phyloP scores from a whole-genome alignment of 2,329 filamentous ascomycete genomes.

The Ramularia endophylla region DNA sequence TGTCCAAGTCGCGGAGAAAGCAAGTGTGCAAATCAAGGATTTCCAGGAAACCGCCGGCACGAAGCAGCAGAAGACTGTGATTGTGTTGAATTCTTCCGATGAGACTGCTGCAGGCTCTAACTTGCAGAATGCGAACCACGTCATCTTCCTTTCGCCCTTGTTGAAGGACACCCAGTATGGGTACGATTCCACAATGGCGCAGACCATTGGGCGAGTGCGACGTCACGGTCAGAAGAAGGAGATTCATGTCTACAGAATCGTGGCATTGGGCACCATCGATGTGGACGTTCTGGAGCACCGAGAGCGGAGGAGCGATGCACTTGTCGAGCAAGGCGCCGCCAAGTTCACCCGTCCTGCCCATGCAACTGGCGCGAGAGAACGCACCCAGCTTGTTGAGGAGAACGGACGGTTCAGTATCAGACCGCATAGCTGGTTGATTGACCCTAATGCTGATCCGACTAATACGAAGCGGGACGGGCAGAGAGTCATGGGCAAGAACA shows the following conservation, averaged over 20 bases:
- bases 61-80: constrained; percentile 38
- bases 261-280: constrained; percentile 66
- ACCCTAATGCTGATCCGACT: constrained; percentile 7
- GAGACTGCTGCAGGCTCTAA: constrained; percentile 57
- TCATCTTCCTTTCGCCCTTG: constrained; percentile 57
- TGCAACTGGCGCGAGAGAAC: constrained; percentile 20
- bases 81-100: constrained; percentile 53
- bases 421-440: constrained; percentile 27
- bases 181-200: constrained; percentile 55
- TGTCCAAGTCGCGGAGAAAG: constrained; percentile 28
- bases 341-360: constrained; percentile 7
- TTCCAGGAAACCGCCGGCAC: constrained; percentile 17
- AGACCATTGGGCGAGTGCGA: constrained; percentile 56
- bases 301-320: constrained; percentile 29
- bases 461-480: constrained; percentile 4
- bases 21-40: constrained; percentile 14
- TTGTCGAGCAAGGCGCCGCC: constrained; percentile 18
- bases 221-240: constrained; percentile 53
- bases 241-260: constrained; percentile 63
- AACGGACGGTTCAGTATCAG: constrained; percentile 28
- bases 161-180: constrained; percentile 45
- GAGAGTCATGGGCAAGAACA: constrained; percentile 19
- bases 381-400: constrained; percentile 27
- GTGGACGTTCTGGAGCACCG: constrained; percentile 43
- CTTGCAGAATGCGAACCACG: constrained; percentile 57